phyloP scores from a whole-genome alignment of 2,329 filamentous ascomycete species.

The Monosporascus sp. region DNA sequence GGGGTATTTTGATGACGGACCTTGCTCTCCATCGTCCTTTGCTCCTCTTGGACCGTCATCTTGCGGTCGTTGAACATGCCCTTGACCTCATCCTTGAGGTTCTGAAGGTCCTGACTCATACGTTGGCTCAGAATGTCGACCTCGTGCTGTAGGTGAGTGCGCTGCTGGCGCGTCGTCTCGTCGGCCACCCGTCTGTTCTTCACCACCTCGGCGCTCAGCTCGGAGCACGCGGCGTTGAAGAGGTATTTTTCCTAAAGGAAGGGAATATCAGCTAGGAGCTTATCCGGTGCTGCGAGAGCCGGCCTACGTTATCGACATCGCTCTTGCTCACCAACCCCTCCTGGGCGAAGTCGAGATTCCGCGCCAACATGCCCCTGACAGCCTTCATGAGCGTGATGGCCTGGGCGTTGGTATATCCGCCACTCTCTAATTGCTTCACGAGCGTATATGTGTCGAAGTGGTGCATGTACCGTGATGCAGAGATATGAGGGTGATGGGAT shows the following conservation, averaged over 20 bases:
- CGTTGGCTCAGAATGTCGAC: constrained; percentile 87
- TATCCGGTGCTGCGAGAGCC: not conserved
- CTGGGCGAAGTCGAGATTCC: constrained; percentile 77
- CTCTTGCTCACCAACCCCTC: constrained; percentile 80
- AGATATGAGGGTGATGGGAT: constrained; percentile 51
- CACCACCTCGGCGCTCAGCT: constrained; percentile 80
- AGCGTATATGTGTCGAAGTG: constrained; percentile 94
- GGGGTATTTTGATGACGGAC: constrained; percentile 38
- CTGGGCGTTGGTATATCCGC: constrained; percentile 69
- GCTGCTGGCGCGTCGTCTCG: constrained; percentile 76
- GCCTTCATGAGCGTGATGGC: constrained; percentile 89
- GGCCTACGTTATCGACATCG: constrained; percentile 72
- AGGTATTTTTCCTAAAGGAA: constrained; percentile 69
- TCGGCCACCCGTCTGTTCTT: constrained; percentile 71
- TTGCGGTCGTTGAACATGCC: constrained; percentile 95
- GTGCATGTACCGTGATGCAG: constrained; percentile 78
- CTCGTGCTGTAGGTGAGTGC: constrained; percentile 85
- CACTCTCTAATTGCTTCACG: constrained; percentile 69
- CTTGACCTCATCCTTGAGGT: constrained; percentile 84
- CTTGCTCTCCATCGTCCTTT: constrained; percentile 75
- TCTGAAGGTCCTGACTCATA: constrained; percentile 75
- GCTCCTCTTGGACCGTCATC: constrained; percentile 85
- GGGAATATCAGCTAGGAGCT: constrained; percentile 8
- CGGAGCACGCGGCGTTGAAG: constrained; percentile 88
- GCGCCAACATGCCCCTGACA: constrained; percentile 68